Evolutionary conservation across 1,284 basidiomycete species (phyloP).

Genomic region (Phaffia rhodozyma): DNA sequence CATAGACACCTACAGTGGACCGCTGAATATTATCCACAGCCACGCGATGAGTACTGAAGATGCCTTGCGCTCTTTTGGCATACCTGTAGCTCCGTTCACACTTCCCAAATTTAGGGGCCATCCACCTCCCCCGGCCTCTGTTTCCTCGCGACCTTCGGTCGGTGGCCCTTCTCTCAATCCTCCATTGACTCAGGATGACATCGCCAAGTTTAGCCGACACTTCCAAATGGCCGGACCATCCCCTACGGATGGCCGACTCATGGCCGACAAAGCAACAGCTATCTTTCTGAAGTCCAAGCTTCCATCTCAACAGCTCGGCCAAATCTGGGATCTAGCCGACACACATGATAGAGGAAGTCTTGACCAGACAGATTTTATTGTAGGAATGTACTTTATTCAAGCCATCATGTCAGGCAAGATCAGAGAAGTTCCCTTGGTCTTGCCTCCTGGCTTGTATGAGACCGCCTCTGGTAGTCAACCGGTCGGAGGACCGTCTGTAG

Average conservation of each 20-base stretch:
- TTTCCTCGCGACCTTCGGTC: not conserved
- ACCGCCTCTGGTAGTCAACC: conserved; percentile 50
- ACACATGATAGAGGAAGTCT: conserved; percentile 82
- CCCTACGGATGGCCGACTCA: conserved; percentile 63
- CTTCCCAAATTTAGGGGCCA: conserved; percentile 17
- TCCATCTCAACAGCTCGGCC: conserved; percentile 73
- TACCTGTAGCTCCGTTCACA: not conserved
- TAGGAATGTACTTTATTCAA: conserved; percentile 90
- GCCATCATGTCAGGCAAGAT: conserved; percentile 72
- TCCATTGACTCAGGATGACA: conserved; percentile 62
- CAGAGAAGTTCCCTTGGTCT: conserved; percentile 56
- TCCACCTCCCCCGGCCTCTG: conserved; percentile 5
- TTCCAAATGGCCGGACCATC: conserved; percentile 69
- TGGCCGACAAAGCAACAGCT: conserved; percentile 78
- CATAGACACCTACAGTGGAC: not conserved
- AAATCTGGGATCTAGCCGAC: conserved; percentile 94
- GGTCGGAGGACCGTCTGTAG: conserved; percentile 20
- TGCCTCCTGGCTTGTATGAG: conserved; percentile 88
- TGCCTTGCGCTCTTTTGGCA: conserved; percentile 28
- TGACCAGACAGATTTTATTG: conserved; percentile 83
- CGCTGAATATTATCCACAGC: not conserved
- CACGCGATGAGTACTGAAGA: conserved; percentile 12
- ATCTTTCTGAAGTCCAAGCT: conserved; percentile 91
- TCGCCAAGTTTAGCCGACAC: conserved; percentile 64
- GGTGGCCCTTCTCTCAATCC: conserved; percentile 39